Evolutionary conservation across 176 grass and related monocot species (phyloP), one percentile per base, ranked within the genome.

Genomic region (Oryza rufipogon): DNA sequence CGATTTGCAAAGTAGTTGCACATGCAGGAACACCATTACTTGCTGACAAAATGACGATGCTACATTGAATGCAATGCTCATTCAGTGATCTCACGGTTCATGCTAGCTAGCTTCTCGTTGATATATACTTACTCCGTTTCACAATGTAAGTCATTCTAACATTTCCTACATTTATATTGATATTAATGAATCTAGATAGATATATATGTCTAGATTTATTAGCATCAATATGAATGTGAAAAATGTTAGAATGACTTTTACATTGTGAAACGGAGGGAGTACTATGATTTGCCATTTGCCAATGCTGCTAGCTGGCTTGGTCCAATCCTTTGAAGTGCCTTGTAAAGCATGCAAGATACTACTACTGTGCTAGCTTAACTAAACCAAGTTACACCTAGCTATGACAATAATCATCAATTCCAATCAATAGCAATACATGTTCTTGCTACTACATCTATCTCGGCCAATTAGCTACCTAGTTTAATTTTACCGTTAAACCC

Each of bases 61-160:
- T 34, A 64, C 38, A 47, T 38, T 72, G 22, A 73, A 85, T 64
- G 67, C 83, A 11, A 12, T 64, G n/a, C 66, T 7, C 4, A 60
- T 64, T 64, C 63, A 39, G n/a, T n/a, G n/a, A n/a, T n/a, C n/a
- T n/a, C n/a, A 11, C 9, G 75, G 33, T 67, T 75, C 30, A 28
- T 46, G 23, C 2, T 32, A 32, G 30, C 65, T 23, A 32, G 30
- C 65, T 23, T 61, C 9, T 76, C 64, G 13, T 11, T 17, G 20
- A 51, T 5, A 44, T 11, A n/a, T n/a, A n/a, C n/a, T n/a, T n/a
- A n/a, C n/a, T n/a, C n/a, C n/a, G n/a, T n/a, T n/a, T n/a, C n/a
- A n/a, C n/a, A n/a, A n/a, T n/a, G n/a, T n/a, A n/a, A n/a, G n/a
- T n/a, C n/a, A n/a, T n/a, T n/a, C n/a, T n/a, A n/a, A n/a, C n/a